Base-by-base conservation (phyloP, 139 green algal species). In the Pseudopediastrum boryanum region DNA sequence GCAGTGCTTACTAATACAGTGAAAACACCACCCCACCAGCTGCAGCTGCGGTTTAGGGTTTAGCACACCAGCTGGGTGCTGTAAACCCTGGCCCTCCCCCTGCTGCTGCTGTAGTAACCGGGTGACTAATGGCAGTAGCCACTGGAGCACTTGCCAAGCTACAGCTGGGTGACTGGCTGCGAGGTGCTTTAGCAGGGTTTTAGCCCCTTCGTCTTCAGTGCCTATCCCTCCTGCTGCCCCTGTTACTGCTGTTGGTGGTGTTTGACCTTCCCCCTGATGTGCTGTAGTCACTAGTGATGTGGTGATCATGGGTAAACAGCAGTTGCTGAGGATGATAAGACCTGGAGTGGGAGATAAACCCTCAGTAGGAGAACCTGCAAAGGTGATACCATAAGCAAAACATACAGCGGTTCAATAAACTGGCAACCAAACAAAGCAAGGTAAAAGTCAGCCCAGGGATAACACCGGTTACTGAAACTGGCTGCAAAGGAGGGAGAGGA, bases 81-180 rank as follows among this genome's bases (percentile, higher is more conserved):
- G 41, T 42, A 73, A 43, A 13, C 29, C 36, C 16, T 29, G 21
- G 27, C 1, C 19, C 56, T 2, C 13, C 13, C 56, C 23, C 56
- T 36, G 31, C 63, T 6, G 2, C 36, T 52, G 33, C 9, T 52
- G 51, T n/a, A 77, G 9, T 7, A 68, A 52, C 21, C n/a, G 16
- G 59, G 71, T 33, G 9, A 80, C 59, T 31, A 73, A 44, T 33
- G 59, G 74, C 62, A 43, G 25, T 23, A 81, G 74, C 74, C 74
- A 81, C 23, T 4, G 3, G 48, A 81, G 19, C 61, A 81, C 59
- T 39, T 81, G 61, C 74, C 74, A 81, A 4, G 74, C 74, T 48
- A 44, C 74, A 29, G 59, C 61, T 33, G 33, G 1, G 27, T 51
- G 48, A 48, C 74, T 72, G 61, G 62, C 74, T 48, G 74, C 74